phyloP scores from a whole-genome alignment of 2,329 filamentous ascomycete species.

The Tolypocladium ophioglossoides region DNA sequence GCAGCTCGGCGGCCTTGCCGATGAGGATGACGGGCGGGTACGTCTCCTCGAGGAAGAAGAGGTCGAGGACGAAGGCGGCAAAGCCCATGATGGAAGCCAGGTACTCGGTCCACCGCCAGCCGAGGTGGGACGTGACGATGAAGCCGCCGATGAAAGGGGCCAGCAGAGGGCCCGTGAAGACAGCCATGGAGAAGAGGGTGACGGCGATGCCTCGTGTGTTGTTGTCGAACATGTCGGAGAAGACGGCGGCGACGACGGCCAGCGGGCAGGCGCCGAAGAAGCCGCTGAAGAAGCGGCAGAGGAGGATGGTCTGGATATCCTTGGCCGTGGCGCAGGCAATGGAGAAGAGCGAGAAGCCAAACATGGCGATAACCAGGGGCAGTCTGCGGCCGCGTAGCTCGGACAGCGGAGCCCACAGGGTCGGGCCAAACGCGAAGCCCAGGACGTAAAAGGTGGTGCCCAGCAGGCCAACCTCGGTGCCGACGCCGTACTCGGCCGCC shows the following conservation, averaged over 20 bases:
- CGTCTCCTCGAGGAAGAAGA: conserved; percentile 57
- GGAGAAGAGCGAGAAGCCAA: conserved; percentile 60
- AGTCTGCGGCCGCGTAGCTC: conserved; percentile 59
- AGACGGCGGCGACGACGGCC: conserved; percentile 59
- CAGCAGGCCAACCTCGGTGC: conserved; percentile 49
- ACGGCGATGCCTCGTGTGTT: conserved; percentile 42
- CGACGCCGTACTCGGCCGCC: conserved; percentile 48
- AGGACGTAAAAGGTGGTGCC: conserved; percentile 62
- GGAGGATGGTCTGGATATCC: conserved; percentile 57
- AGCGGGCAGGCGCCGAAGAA: conserved; percentile 62
- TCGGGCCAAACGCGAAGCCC: conserved; percentile 61
- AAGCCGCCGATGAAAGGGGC: conserved; percentile 62
- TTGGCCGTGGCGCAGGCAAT: conserved; percentile 54
- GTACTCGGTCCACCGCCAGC: conserved; percentile 68
- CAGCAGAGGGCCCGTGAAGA: conserved; percentile 57
- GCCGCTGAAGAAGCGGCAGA: conserved; percentile 64
- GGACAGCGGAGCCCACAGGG: conserved; percentile 62
- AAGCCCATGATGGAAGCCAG: conserved; percentile 53
- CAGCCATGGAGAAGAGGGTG: conserved; percentile 32
- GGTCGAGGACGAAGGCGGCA: conserved; percentile 44
- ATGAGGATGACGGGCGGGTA: conserved; percentile 59
- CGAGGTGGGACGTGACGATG: conserved; percentile 49
- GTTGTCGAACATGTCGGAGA: conserved; percentile 63
- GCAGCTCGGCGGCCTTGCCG: conserved; percentile 48
- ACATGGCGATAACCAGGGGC: conserved; percentile 50